These are phyloP conservation scores for Fusarium coffeatum DNA, from an alignment of 2,329 filamentous ascomycete species.

Conservation along the genomic window DNA sequence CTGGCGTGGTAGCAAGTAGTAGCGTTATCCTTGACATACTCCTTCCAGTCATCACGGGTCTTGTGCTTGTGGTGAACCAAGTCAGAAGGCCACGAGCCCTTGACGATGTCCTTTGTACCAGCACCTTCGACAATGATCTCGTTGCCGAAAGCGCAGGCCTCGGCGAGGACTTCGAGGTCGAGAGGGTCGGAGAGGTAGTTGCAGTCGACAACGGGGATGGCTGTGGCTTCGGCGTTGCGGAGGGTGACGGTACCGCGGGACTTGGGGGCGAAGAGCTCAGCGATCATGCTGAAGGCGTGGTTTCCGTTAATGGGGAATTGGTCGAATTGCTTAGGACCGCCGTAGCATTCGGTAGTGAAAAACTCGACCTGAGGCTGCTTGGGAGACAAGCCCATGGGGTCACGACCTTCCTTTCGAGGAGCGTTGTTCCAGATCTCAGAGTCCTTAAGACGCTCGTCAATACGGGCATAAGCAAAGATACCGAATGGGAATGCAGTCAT, in stretches of 20 bases:
- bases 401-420: constrained; percentile 61
- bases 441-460: constrained; percentile 68
- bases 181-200: constrained; percentile 68
- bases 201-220: constrained; percentile 68
- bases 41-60: constrained; percentile 64
- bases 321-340: constrained; percentile 67
- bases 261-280: constrained; percentile 67
- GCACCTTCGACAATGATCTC: constrained; percentile 69
- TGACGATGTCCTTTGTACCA: constrained; percentile 68
- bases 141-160: constrained; percentile 68
- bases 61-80: constrained; percentile 64
- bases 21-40: constrained; percentile 67
- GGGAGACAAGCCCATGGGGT: constrained; percentile 70
- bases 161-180: constrained; percentile 68
- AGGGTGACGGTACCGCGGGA: constrained; percentile 67
- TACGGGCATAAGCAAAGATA: constrained; percentile 69
- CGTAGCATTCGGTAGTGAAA: constrained; percentile 72
- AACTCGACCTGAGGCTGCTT: constrained; percentile 71
- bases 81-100: constrained; percentile 68
- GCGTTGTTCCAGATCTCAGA: constrained; percentile 66
- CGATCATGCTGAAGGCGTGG: constrained; percentile 68
- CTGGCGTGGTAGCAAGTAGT: constrained; percentile 61
- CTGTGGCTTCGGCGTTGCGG: constrained; percentile 58
- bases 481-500: constrained; percentile 73
- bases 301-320: constrained; percentile 65